Evolutionary conservation across 768 basidiomycete species (phyloP), one percentile per base, ranked within the genome.

Genomic region (Boletus pseudo-olivaceus): DNA sequence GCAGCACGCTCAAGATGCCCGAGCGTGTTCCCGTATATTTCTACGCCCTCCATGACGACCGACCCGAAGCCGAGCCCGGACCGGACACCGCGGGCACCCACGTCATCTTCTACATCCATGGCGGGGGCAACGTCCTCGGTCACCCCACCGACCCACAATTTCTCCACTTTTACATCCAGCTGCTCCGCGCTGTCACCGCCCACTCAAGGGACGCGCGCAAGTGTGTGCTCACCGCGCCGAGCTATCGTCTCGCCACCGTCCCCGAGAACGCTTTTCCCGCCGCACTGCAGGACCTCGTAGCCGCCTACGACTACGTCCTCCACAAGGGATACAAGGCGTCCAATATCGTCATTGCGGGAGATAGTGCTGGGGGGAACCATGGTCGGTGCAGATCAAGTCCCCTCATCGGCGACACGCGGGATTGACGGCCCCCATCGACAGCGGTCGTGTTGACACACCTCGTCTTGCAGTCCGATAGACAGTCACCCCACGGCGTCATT

Each of bases 401-500:
- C 29, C 0, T 17, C 19, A 0, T 9, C 6, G 3, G 20, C 5
- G 30, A 9, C 6, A 19, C 23, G 7, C 17, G 5, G 3, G 1
- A 33, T 29, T 60, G 40, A 53, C 51, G 33, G 7, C n/a, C 1
- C 41, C 19, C 37, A 9, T 42, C 26, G 12, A 40, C 34, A 26
- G 67, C 68, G 32, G 3, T 69, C 8, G 53, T 69, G 4, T 35
- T 67, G 30, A 56, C 68, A 8, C 67, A 68, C 35, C 61, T 70
- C 23, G 66, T 81, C 38, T 72, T 76, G 54, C 85, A 88, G 69
- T 82, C 83, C 26, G 81, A 17, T 64, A 41, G 71, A 42, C 71
- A 72, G 4, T 71, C 85, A 34, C 81, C 82, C 40, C 65, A 70
- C 0, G 82, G 87, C 56, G 69, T 90, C 57, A 71, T 82, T 26